Evolutionary conservation across 805 yeast genomes (phyloP), one percentile per base, ranked within the genome.

Genomic region (Starmerella geochares): DNA sequence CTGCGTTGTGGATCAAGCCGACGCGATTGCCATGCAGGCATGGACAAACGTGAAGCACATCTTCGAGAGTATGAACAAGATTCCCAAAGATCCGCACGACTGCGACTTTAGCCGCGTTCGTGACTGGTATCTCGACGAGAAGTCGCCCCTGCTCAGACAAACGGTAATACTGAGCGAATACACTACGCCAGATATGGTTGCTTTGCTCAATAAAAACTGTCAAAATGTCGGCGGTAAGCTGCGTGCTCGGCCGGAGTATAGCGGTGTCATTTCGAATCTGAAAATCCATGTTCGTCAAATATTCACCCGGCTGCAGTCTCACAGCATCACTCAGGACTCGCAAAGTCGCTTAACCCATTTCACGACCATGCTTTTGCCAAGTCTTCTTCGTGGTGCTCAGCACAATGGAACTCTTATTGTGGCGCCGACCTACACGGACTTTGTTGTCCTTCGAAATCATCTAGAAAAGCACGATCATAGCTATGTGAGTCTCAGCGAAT

Each of bases 41-140:
- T 83, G 96, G 88, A 83, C 83, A 32, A 95, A 90, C 67, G 74
- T 92, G 8, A 66, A 65, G 27, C 79, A 80, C 14, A 66, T 83
- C n/a, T 69, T 81, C 57, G 78, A 79, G 54, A 79, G 81, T 62
- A 57, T 87, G 50, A 87, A 88, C 65, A 70, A 73, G 49, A 78
- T 87, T 41, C 97, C 97, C 5, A 77, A 78, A 54, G 78, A 81
- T 46, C 80, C 83, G 55, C 87, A 79, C 55, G 83, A 79, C 50
- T 83, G 94, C 14, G 98, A 92, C 66, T 92, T 92, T 65, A 79
- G 92, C 50, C 75, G 98, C 58, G 81, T 92, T 33, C 75, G 96
- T 59, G 82, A 84, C 83, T 88, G 95, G 94, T 80, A 83, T 32
- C 80, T 92, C 55, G 88, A 92, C 60, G 94, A 86, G 54, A 80